Conservation (phyloP, 805 yeast genomes). For the Suhomyces pyralidae region DNA sequence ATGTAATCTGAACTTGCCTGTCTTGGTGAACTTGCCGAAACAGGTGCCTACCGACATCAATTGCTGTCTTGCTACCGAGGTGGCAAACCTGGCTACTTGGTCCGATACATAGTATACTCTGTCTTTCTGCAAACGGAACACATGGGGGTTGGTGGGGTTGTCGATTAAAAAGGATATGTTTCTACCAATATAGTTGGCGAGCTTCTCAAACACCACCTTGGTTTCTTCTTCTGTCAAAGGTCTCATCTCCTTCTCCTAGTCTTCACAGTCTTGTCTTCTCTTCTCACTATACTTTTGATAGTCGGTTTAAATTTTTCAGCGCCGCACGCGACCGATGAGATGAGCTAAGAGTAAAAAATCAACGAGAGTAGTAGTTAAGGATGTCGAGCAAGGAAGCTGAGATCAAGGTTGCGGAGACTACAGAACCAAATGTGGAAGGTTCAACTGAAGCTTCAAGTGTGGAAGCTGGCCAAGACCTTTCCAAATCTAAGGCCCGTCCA, state of each 20-base stretch:
- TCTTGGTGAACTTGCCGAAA: conserved; percentile 94
- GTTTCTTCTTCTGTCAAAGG: conserved; percentile 96
- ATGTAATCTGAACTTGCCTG: conserved; percentile 94
- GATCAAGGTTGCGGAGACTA: not conserved
- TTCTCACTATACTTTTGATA: not conserved
- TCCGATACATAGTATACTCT: conserved; percentile 92
- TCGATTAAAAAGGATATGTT: conserved; percentile 86
- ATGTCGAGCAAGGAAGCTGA: not conserved
- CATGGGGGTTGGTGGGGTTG: conserved; percentile 83
- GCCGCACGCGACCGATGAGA: not conserved
- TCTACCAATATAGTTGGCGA: conserved; percentile 95
- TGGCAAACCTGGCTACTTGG: conserved; percentile 78
- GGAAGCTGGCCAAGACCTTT: not conserved
- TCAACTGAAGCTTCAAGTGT: too few relatives aligned
- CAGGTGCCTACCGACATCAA: conserved; percentile 92
- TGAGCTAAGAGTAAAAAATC: not conserved
- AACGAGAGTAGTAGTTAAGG: not conserved
- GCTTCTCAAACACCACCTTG: conserved; percentile 89
- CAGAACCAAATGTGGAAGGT: not conserved
- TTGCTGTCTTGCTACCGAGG: conserved; percentile 83
- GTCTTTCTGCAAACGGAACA: conserved; percentile 93
- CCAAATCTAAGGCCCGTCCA: conserved; percentile 11
- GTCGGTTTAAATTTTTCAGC: conserved; percentile 4
- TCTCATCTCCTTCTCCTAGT: conserved; percentile 63
- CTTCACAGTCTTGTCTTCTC: too few relatives aligned